Evolutionary conservation across 768 basidiomycete species (phyloP), one percentile per base, ranked within the genome.

Genomic region (Solioccasus polychromus): DNA sequence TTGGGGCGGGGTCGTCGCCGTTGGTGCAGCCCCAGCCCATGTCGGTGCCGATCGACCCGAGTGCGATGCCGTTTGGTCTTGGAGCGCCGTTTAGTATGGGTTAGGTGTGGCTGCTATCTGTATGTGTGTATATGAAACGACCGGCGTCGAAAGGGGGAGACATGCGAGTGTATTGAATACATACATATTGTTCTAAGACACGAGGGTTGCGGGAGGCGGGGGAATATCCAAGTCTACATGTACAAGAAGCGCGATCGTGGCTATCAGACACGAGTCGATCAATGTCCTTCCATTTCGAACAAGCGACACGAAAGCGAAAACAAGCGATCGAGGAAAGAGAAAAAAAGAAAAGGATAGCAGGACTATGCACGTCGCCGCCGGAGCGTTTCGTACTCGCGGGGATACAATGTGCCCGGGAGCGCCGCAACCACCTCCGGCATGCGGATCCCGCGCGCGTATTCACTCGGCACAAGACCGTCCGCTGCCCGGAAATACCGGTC

Each of bases 401-500:
- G 29, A 32, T 56, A 34, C 25, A 35, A 18, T 28, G 18, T 8
- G 31, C 45, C 5, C 2, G 30, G n/a, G 9, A 19, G 30, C 30
- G 11, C 30, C 14, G 30, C 11, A 19, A 37, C 18, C 1, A 28
- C 17, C 3, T 36, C 44, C 5, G 39, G 8, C 29, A 1, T 19
- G n/a, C 38, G 25, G 1, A n/a, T 32, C 19, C 20, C 36, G 22
- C 14, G 25, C 6, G n/a, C 47, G n/a, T 36, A 25, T 22, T 10
- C 36, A 19, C 29, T 42, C 26, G 46, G 29, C 8, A n/a, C 42
- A 35, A 28, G 31, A 3, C 57, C 62, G n/a, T 63, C 61, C 6
- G 53, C 47, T 29, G 65, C 55, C 40, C 78, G 75, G 63, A 89
- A 89, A 66, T 89, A 89, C 39, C 74, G 73, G 48, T 88, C 87